A percentile compares a stretch with the other conserved stretches of the same genome.
phyloP scores from a whole-genome alignment of 345 rosid species.

The Salix udensis region DNA sequence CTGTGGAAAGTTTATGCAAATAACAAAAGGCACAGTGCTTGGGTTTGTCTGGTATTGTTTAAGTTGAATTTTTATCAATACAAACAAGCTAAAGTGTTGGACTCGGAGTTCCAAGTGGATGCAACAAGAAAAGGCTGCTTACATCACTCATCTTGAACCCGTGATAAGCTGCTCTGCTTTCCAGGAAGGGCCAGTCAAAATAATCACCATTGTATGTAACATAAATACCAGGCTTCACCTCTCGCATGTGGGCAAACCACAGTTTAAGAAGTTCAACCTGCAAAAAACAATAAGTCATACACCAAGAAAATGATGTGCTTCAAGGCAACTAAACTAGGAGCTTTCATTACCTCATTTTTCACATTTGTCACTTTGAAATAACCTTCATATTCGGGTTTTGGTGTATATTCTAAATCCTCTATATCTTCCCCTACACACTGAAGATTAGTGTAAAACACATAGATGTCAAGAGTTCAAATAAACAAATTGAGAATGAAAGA shows the following conservation, averaged over 20 bases:
- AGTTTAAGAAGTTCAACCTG: constrained; percentile 71
- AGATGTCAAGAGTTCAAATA: not conserved
- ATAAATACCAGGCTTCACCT: constrained; percentile 88
- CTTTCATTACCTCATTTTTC: constrained; percentile 59
- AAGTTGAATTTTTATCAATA: not conserved
- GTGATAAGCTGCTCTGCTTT: constrained; percentile 87
- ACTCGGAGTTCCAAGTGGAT: not conserved
- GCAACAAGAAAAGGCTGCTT: constrained; percentile 22
- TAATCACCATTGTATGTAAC: constrained; percentile 94
- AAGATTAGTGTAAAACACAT: constrained; percentile 20
- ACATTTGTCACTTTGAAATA: constrained; percentile 77
- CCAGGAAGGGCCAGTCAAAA: constrained; percentile 98
- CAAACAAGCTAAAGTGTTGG: not conserved
- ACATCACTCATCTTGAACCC: constrained; percentile 82
- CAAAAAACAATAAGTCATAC: constrained; percentile 28
- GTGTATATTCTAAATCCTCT: constrained; percentile 90
- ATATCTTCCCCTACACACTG: constrained; percentile 94
- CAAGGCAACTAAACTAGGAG: constrained; percentile 14
- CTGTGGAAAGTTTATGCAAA: not conserved
- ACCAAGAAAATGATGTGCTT: constrained; percentile 5
- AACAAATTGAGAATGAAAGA: not conserved
- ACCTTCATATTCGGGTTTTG: constrained; percentile 97
- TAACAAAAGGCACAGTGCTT: not conserved
- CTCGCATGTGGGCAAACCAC: constrained; percentile 96
- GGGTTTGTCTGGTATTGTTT: not conserved